Conservation (phyloP, 257 asterid species). For the Dorcoceras hygrometricum region DNA sequence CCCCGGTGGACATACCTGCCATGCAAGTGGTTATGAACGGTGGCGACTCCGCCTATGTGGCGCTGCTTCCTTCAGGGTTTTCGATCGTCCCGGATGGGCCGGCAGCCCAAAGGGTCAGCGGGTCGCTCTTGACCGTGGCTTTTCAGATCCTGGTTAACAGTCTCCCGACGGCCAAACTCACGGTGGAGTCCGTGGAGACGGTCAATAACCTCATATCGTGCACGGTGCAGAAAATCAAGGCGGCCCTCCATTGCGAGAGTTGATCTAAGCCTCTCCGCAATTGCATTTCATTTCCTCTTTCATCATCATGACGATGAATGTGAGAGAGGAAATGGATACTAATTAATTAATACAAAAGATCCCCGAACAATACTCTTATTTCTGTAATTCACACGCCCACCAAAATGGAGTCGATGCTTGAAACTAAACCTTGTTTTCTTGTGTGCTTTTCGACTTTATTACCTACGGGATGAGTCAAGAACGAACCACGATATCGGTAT, state of each 20-base stretch:
- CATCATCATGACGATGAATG: no score
- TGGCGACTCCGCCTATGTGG: slow-evolving; percentile 59
- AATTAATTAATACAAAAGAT: no score
- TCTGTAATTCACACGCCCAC: no score
- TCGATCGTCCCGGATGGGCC: slow-evolving; percentile 42
- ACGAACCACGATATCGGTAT: background rate
- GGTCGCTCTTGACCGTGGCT: slow-evolving; percentile 55
- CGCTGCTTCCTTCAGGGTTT: slow-evolving; percentile 52
- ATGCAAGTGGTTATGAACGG: slow-evolving; percentile 66
- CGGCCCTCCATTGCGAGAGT: slow-evolving; percentile 46
- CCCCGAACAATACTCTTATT: no score
- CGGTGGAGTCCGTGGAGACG: slow-evolving; percentile 58
- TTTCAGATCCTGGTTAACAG: slow-evolving; percentile 58
- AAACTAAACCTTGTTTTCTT: no score
- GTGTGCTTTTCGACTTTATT: background rate
- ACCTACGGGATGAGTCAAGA: background rate
- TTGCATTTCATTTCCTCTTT: no score
- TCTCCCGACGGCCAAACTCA: slow-evolving; percentile 53
- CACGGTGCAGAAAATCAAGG: slow-evolving; percentile 59
- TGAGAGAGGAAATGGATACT: no score
- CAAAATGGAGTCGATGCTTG: no score
- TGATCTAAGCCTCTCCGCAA: slow-evolving; percentile 14
- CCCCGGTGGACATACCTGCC: slow-evolving; percentile 65
- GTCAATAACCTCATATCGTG: slow-evolving; percentile 53
- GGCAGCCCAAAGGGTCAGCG: slow-evolving; percentile 33